Conservation (phyloP, 2,329 filamentous ascomycete genomes). For the Pestalotiopsis sp. region DNA sequence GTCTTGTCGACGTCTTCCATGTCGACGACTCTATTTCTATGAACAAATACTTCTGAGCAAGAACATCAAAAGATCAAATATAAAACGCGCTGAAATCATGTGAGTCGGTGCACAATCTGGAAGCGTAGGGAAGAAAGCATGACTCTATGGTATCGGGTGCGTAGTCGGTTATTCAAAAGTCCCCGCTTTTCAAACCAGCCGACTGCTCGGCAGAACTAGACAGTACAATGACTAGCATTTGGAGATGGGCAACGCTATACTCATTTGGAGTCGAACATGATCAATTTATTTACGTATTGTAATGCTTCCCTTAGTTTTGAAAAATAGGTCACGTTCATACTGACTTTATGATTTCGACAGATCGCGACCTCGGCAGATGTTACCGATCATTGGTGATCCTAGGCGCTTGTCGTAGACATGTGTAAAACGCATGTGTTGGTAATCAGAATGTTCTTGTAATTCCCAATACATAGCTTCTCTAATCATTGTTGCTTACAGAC, state of each 20-base stretch:
- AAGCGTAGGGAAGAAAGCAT: background rate
- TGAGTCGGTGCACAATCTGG: background rate
- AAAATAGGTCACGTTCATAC: too few species aligned
- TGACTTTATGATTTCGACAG: too few species aligned
- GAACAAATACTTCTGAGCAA: rapidly evolving
- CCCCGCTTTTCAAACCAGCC: background rate
- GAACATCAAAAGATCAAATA: background rate
- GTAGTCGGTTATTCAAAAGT: background rate
- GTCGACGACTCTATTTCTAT: background rate
- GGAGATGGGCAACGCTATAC: background rate
- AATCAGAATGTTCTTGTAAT: too few species aligned
- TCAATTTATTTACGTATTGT: too few species aligned
- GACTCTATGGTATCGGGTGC: background rate
- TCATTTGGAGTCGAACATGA: background rate
- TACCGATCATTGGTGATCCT: too few species aligned
- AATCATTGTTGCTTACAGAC: too few species aligned
- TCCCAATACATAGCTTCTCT: too few species aligned
- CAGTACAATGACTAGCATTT: background rate
- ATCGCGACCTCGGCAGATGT: too few species aligned
- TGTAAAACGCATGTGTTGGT: too few species aligned
- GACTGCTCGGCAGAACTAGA: background rate
- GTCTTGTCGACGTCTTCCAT: conserved; percentile 20
- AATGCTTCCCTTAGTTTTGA: too few species aligned
- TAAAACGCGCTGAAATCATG: background rate
- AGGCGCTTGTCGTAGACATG: too few species aligned